A percentile compares a stretch with the other conserved stretches of the same genome.
These are phyloP conservation scores for Tremellales sp. DNA, from an alignment of 1,284 basidiomycete species.

Conservation along the genomic window DNA sequence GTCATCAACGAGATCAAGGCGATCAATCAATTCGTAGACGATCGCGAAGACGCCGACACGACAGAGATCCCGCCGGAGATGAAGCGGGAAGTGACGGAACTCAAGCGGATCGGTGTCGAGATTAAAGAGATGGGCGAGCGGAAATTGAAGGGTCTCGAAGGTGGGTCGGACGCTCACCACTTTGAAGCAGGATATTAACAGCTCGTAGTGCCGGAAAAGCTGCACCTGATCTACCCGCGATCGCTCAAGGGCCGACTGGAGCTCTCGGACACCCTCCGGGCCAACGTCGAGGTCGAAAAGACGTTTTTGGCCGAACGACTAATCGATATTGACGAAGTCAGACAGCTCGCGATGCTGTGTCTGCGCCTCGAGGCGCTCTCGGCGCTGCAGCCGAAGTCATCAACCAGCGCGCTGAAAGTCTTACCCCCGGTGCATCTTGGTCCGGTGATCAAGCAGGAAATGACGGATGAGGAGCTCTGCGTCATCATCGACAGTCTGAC, in stretches of 20 bases:
- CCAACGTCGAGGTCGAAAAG: constrained; percentile 51
- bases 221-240: constrained; percentile 79
- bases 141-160: constrained; percentile 89
- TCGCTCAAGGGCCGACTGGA: constrained; percentile 70
- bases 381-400: constrained; percentile 60
- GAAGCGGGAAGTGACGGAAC: constrained; percentile 46
- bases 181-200: not conserved
- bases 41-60: constrained; percentile 52
- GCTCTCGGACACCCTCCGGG: constrained; percentile 52
- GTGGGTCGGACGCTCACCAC: constrained; percentile 19
- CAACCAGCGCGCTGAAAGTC: constrained; percentile 16
- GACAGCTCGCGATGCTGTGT: constrained; percentile 69
- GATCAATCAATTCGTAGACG: constrained; percentile 45
- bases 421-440: constrained; percentile 63
- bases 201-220: constrained; percentile 64
- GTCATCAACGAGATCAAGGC: constrained; percentile 75
- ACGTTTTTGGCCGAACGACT: constrained; percentile 60
- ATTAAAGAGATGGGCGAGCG: constrained; percentile 76
- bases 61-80: constrained; percentile 44
- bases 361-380: constrained; percentile 80
- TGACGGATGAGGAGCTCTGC: constrained; percentile 71
- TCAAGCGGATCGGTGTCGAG: constrained; percentile 66
- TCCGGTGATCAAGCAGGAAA: constrained; percentile 67
- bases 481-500: constrained; percentile 70
- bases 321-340: constrained; percentile 69